Base-by-base conservation (phyloP, 1,284 basidiomycete genomes). In the Malassezia dermatis region DNA sequence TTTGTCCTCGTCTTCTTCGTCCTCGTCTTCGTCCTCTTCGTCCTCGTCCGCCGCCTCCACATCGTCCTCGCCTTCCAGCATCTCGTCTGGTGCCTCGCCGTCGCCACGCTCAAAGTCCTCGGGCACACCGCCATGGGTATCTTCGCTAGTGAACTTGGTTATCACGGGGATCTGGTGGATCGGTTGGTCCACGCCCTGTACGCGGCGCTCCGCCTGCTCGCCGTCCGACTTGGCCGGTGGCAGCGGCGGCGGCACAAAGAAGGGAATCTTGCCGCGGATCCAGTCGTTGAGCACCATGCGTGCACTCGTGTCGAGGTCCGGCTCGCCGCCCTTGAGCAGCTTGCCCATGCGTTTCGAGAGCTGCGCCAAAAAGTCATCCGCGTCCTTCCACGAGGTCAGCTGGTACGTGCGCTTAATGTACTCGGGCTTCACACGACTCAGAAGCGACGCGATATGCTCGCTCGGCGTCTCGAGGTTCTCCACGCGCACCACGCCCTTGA, bases 281-380 rank as follows among this genome's bases (percentile, higher is more conserved):
- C 94, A 98, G 76, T 98, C 94, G 75, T 86, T 89, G 65, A 98
- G 78, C 43, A 98, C 80, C 77, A 96, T 93, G 79, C 93, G 96
- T 30, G 93, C 88, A 13, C 91, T 88, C 3, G 86, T 83, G 72
- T 96, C 88, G 47, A 86, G 75, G 76, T 96, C 91, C 1, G 93
- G 88, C 76, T 96, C 91, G 61, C 94, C 93, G 48, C 90, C 89
- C 73, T 89, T 90, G 59, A 94, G 79, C 60, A 98, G 78, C 60
- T 93, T 85, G 15, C 94, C 93, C 69, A 86, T 88, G 81, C 88
- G 88, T 62, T 85, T 81, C 23, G 91, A 93, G 21, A 99, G 81
- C 65, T 84, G 81, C 62, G 86, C 84, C 53, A 98, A 78, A 73
- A 98, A 85, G 24, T 82, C 82, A 60, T 93, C 85, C 35, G 62